Base-by-base conservation (phyloP, 73 alveolate genomes). In the Paramecium caudatum region DNA sequence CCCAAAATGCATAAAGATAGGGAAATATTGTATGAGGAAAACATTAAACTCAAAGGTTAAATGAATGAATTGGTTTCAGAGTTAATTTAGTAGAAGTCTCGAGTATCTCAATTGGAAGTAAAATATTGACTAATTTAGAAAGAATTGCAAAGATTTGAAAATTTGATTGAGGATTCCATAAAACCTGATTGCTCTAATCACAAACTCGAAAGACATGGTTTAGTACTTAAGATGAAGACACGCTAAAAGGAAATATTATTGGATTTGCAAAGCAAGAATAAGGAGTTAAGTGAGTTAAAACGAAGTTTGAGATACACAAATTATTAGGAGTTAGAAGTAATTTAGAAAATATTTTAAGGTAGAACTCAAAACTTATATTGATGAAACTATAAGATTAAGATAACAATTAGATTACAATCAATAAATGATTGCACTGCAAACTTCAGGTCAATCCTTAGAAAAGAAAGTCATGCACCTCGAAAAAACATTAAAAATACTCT, bases 351-450 rank as follows among this genome's bases (percentile, higher is more conserved):
- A n/a, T n/a, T n/a, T n/a, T 65, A 32, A 65, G 88, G 43, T 74
- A 27, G 88, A 74, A 45, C 43, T 74, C 16, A 27, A 74, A 45
- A 74, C 36, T 74, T 74, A 74, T 13, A 12, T 21, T 9, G 88
- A 74, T 37, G 88, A 74, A 45, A 74, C 88, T 5, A 12, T 74
- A 37, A 74, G 88, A 74, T 74, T 74, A 39, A 39, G 88, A 74
- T 39, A 13, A 43, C 17, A 74, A 27, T 74, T 74, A 39, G 88
- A 74, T 41, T 74, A 16, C 19, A 16, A 27, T 41, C 39, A 36
- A 37, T 45, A 74, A 74, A 74, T 74, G 62, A 43, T 74, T 10
- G 88, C 62, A 2, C 49, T 74, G 7, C 43, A 37, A 41, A 21
- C 43, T 19, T 74, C 62, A 15, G 88, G 68, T 21, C 69, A 74